Base-by-base conservation (phyloP, 768 basidiomycete species). In the Tricholoma flavovirens region DNA sequence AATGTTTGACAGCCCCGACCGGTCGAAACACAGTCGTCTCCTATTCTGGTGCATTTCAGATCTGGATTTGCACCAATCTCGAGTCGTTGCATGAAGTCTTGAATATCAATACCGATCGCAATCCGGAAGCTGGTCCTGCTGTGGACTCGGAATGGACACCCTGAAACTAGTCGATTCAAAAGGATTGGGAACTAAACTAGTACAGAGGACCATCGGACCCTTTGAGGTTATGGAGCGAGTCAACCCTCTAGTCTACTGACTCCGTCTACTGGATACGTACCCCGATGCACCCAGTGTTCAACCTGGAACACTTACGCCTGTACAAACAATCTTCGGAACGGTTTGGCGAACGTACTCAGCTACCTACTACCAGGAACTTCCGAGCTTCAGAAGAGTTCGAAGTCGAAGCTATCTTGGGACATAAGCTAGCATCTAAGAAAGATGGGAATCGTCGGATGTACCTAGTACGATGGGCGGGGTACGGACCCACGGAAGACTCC, bases 171-270 rank as follows among this genome's bases (percentile, higher is more conserved):
- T 65, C 0, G 63, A 68, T 12, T 22, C 50, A 3, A 48, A 62
- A 51, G 67, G 67, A 1, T 60, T 51, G 11, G 67, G 67, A 0
- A 38, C 40, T 17, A 68, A 68, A 32, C 54, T 68, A 30, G 56
- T 65, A 5, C 65, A 64, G 19, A 17, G 63, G 3, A 33, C 49
- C 0, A 60, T 66, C 12, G 64, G 67, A 4, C 67, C 67, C 0
- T 68, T 68, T 30, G 64, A 64, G 21, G 61, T 69, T 0, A 9
- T 63, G n/a, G 62, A 67, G 40, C 49, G 56, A 19, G 48, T 69
- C 7, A 63, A 60, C 43, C 61, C 63, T 5, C 9, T 55, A 1
- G 62, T 63, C 19, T 67, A 62, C 46, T 53, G 58, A 12, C 43
- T 67, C 10, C 48, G 60, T 1, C 55, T 65, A n/a, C 62, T 63